phyloP scores from a whole-genome alignment of 306 rosid species.

The Medicago arabica region DNA sequence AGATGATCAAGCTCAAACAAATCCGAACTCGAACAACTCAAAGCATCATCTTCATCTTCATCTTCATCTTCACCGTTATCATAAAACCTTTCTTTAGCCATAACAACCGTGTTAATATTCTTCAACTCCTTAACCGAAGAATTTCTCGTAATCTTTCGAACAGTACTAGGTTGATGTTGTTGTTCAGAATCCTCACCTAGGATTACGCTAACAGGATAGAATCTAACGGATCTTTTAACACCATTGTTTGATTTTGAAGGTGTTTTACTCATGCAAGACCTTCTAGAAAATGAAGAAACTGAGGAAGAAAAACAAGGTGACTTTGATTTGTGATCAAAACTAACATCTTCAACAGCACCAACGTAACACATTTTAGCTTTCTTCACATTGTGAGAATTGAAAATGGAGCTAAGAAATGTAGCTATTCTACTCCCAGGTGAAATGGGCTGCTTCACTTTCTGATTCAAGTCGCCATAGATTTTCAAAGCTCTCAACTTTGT shows the following conservation, averaged over 20 bases:
- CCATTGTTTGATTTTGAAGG: conserved; percentile 44
- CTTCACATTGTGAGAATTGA: conserved; percentile 71
- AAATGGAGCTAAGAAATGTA: conserved; percentile 63
- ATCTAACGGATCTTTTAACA: conserved; percentile 62
- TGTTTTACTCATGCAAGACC: conserved; percentile 70
- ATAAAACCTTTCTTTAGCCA: conserved; percentile 38
- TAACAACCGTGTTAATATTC: conserved; percentile 31
- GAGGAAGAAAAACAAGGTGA: conserved; percentile 54
- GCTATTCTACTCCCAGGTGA: conserved; percentile 71
- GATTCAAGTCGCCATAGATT: conserved; percentile 60
- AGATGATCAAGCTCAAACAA: conserved; percentile 77
- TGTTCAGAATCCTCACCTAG: conserved; percentile 59
- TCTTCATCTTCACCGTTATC: conserved; percentile 37
- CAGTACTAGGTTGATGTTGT: conserved; percentile 1
- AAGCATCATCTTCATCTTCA: conserved; percentile 49
- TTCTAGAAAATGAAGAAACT: conserved; percentile 54
- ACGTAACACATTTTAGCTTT: conserved; percentile 81
- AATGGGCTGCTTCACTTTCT: conserved; percentile 77
- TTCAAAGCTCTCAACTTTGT: conserved; percentile 63
- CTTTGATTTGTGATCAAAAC: conserved; percentile 47
- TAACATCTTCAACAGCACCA: conserved; percentile 74
- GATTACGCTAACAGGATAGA: conserved; percentile 62
- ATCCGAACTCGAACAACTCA: conserved; percentile 77
- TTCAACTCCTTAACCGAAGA: conserved; percentile 42
- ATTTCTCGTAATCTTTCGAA: conserved; percentile 43